Evolutionary conservation across 2,329 filamentous ascomycete genomes (phyloP).

Genomic region (Cyphellophora europaea): DNA sequence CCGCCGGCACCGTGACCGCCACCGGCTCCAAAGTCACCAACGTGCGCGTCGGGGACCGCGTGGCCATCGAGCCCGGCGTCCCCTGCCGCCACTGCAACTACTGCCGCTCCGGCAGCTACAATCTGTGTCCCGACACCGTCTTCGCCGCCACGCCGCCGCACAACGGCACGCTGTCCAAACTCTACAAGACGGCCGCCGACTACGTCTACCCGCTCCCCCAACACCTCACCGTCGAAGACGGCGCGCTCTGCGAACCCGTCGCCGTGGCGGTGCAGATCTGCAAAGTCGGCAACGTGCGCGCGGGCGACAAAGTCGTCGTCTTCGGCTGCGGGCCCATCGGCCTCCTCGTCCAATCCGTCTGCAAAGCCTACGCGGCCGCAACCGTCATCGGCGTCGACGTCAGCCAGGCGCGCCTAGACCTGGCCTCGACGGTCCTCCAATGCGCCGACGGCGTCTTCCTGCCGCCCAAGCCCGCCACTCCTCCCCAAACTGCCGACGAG

Average conservation of each 20-base stretch:
- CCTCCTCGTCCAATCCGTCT: conserved; percentile 77
- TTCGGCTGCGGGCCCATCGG: conserved; percentile 86
- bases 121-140: conserved; percentile 76
- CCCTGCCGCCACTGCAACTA: conserved; percentile 63
- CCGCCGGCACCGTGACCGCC: conserved; percentile 53
- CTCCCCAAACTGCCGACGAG: conserved; percentile 24
- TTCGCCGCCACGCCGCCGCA: conserved; percentile 93
- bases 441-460: conserved; percentile 41
- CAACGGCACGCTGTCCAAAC: conserved; percentile 80
- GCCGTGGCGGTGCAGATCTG: conserved; percentile 80
- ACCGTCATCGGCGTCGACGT: conserved; percentile 87
- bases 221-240: conserved; percentile 69
- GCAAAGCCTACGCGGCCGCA: conserved; percentile 72
- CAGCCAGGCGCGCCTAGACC: conserved; percentile 65
- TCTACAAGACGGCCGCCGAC: conserved; percentile 74
- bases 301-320: conserved; percentile 69
- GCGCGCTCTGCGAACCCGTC: conserved; percentile 81
- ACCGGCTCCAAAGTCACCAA: conserved; percentile 51
- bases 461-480: conserved; percentile 40
- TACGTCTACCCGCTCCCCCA: conserved; percentile 89
- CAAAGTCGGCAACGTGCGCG: conserved; percentile 60
- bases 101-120: conserved; percentile 79
- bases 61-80: conserved; percentile 69
- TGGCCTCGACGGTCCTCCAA: conserved; percentile 60
- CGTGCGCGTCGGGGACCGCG: conserved; percentile 58